Percentiles rank a stretch among this genome's conserved stretches.
These are phyloP conservation scores for Fraxinus excelsior DNA, from an alignment of 257 asterid species.

Conservation along the genomic window DNA sequence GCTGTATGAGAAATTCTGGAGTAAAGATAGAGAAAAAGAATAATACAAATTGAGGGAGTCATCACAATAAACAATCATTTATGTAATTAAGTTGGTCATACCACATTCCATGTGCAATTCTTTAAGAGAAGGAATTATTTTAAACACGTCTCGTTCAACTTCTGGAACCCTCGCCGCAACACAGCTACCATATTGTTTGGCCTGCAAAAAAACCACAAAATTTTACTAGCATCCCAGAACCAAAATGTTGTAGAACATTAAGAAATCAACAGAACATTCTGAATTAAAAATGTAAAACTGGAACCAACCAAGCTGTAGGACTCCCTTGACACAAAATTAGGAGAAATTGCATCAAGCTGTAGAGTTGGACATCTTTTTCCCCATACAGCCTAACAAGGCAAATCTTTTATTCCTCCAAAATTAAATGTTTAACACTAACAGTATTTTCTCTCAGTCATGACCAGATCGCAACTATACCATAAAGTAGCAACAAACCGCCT, in stretches of 20 bases:
- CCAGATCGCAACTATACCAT: background rate
- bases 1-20: slow-evolving; percentile 39
- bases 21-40: background rate
- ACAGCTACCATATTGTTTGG: slow-evolving; percentile 80
- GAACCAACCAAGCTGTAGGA: background rate
- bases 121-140: slow-evolving; percentile 73
- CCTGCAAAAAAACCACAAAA: slow-evolving; percentile 43
- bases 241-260: background rate
- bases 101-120: slow-evolving; percentile 85
- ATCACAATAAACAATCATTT: slow-evolving; percentile 13
- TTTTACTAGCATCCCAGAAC: background rate
- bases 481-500: background rate
- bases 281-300: background rate
- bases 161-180: slow-evolving; percentile 81
- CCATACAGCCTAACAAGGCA: background rate
- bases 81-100: slow-evolving; percentile 34
- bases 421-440: background rate
- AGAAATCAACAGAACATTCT: background rate
- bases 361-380: background rate
- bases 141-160: slow-evolving; percentile 74
- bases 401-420: background rate
- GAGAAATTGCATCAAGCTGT: background rate
- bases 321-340: background rate
- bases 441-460: background rate
- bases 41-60: slow-evolving; percentile 5